phyloP scores from a whole-genome alignment of 2,329 filamentous ascomycete genomes.

The Aspergillus cejpii region DNA sequence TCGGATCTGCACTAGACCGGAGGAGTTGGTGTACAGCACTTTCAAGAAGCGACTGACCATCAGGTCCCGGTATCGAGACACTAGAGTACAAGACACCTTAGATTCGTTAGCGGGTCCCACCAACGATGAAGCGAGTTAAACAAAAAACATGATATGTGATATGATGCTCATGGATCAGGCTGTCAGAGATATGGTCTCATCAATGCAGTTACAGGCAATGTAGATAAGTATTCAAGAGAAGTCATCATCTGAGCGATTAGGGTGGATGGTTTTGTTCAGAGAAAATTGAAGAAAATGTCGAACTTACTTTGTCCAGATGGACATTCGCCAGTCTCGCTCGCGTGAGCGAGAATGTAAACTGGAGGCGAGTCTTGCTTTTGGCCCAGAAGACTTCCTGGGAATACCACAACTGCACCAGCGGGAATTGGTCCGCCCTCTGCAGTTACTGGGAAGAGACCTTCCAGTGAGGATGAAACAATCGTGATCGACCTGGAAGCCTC shows the following conservation, averaged over 20 bases:
- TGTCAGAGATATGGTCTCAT: slow-evolving; percentile 77
- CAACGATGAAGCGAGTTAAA: slow-evolving; percentile 14
- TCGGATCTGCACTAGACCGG: slow-evolving; percentile 21
- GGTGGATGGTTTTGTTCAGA: slow-evolving; percentile 8
- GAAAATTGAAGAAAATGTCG: slow-evolving; percentile 9
- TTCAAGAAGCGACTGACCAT: slow-evolving; percentile 39
- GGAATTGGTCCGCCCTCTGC: slow-evolving; percentile 70
- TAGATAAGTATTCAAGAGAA: slow-evolving; percentile 96
- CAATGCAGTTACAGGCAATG: slow-evolving; percentile 96
- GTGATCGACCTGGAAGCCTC: slow-evolving; percentile 57
- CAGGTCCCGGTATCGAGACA: slow-evolving; percentile 32
- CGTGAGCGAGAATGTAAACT: slow-evolving; percentile 64
- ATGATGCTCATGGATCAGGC: slow-evolving; percentile 61
- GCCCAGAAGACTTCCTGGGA: slow-evolving; percentile 29
- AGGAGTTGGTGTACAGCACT: slow-evolving; percentile 40
- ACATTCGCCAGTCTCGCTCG: slow-evolving; percentile 88
- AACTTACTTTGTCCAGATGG: slow-evolving; percentile 82
- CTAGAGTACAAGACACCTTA: slow-evolving; percentile 55
- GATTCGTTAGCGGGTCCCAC: slow-evolving; percentile 31
- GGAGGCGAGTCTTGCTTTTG: slow-evolving; percentile 37
- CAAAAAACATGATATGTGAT: slow-evolving; percentile 13
- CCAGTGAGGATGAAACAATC: slow-evolving; percentile 61
- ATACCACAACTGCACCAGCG: slow-evolving; percentile 53
- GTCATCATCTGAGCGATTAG: slow-evolving; percentile 68
- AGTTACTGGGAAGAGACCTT: slow-evolving; percentile 60